Percentiles rank a stretch among this genome's conserved stretches.
Conservation (phyloP, 306 rosid genomes). For the Pachyrhizus erosus region DNA sequence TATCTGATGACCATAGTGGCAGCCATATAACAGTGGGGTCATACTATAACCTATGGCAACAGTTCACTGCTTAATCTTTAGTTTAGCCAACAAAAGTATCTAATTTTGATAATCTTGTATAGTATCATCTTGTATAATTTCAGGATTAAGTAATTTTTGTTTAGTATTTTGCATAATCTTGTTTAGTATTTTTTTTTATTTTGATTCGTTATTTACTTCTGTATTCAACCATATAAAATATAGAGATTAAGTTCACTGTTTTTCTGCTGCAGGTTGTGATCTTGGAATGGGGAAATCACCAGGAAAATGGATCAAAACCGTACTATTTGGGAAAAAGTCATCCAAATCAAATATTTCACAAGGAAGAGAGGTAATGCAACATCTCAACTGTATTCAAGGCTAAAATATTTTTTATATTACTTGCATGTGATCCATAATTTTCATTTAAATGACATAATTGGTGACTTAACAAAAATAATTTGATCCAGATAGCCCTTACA, state of each 20-base stretch:
- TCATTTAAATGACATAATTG: neutral
- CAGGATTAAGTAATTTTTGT: neutral
- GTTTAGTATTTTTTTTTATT: neutral
- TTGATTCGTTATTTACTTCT: neutral
- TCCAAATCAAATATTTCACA: constrained; percentile 60
- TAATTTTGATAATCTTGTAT: neutral
- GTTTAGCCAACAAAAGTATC: neutral
- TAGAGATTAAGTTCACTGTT: constrained; percentile 17
- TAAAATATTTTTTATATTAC: neutral
- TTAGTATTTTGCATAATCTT: too few relatives aligned
- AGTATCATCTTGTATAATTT: neutral
- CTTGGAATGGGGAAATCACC: constrained; percentile 87
- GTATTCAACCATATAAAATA: neutral
- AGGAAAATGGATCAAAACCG: constrained; percentile 83
- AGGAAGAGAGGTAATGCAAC: constrained; percentile 58
- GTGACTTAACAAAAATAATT: neutral
- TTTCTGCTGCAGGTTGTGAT: constrained; percentile 41
- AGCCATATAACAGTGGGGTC: neutral
- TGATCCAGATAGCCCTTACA: neutral
- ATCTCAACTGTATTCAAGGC: neutral
- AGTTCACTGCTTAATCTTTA: constrained; percentile 13
- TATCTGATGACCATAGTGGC: neutral
- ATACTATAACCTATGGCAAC: neutral
- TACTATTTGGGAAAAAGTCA: constrained; percentile 81
- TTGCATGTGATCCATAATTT: neutral